These are phyloP conservation scores for Fusarium dlaminii DNA, from an alignment of 2,329 filamentous ascomycete genomes.

Conservation along the genomic window DNA sequence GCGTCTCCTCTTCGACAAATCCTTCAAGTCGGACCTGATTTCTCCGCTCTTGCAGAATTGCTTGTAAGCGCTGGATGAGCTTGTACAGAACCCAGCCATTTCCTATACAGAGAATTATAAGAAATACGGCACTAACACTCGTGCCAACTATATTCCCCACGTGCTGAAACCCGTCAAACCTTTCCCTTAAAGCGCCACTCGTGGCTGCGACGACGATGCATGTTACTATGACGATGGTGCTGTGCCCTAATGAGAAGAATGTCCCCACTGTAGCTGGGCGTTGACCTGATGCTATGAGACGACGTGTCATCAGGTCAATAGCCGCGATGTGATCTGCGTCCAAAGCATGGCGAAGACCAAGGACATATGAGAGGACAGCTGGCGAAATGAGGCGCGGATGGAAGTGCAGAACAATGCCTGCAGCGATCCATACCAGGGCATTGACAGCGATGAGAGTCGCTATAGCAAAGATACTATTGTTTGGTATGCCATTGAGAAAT, in stretches of 20 bases:
- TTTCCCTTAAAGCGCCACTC: slow-evolving; percentile 80
- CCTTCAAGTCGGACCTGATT: slow-evolving; percentile 41
- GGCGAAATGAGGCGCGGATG: slow-evolving; percentile 75
- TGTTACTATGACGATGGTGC: slow-evolving; percentile 90
- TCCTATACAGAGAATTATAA: slow-evolving; percentile 82
- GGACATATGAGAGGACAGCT: slow-evolving; percentile 84
- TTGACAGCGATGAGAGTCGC: slow-evolving; percentile 61
- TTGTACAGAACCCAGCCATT: slow-evolving; percentile 88
- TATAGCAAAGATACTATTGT: slow-evolving; percentile 59
- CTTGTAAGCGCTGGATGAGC: slow-evolving; percentile 74
- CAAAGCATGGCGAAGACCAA: slow-evolving; percentile 92
- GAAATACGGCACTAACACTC: slow-evolving; percentile 82
- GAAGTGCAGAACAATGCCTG: slow-evolving; percentile 62
- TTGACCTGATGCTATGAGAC: slow-evolving; percentile 85
- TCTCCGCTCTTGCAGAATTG: slow-evolving; percentile 59
- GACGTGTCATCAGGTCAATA: slow-evolving; percentile 94
- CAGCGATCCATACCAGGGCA: slow-evolving; percentile 62
- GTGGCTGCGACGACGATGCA: slow-evolving; percentile 93
- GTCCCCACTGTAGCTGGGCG: slow-evolving; percentile 91
- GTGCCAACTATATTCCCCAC: slow-evolving; percentile 92
- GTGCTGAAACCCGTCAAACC: slow-evolving; percentile 81
- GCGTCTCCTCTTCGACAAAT: slow-evolving; percentile 33
- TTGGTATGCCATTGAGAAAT: slow-evolving; percentile 46
- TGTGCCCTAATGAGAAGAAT: slow-evolving; percentile 93
- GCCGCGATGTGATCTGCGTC: slow-evolving; percentile 91